Base-by-base conservation (phyloP, 176 grass and related monocot genomes). In the Neostapfia colusana region DNA sequence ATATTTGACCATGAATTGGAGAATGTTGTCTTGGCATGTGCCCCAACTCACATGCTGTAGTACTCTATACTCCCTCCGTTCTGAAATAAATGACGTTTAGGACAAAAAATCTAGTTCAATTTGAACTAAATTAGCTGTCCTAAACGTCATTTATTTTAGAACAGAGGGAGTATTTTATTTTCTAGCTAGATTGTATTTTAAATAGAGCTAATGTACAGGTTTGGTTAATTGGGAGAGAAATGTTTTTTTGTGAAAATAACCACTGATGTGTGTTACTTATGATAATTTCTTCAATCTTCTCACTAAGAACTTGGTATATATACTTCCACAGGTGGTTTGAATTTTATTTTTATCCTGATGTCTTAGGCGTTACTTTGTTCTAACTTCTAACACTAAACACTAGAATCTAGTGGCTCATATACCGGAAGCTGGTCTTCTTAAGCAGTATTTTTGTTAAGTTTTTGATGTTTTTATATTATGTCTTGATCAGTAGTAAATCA, bases 141-240 rank as follows among this genome's bases (percentile, higher is more conserved):
- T n/a, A n/a, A n/a, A n/a, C n/a, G n/a, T n/a, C n/a, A n/a, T n/a
- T n/a, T n/a, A n/a, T n/a, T n/a, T n/a, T n/a, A n/a, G n/a, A n/a
- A n/a, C n/a, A n/a, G n/a, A n/a, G n/a, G n/a, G n/a, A n/a, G n/a
- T n/a, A 34, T 77, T 11, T 72, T 66, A 8, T 45, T 65, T 49
- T 25, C 3, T 73, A 78, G 49, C 79, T 78, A 60, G 17, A 50
- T 54, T 81, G 8, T 72, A 59, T 56, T 65, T 55, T 71, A 65
- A 69, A 0, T 56, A 57, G 40, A 65, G 4, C 74, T 45, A 21
- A 57, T 17, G 14, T 64, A 63, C 23, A 70, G 16, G 11, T 86
- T 75, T 21, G n/a, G n/a, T n/a, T n/a, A n/a, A n/a, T n/a, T n/a
- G n/a, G 27, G 38, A 57, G 55, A 14, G 62, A 35, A 25, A 38